A percentile compares a stretch with the other conserved stretches of the same genome.
Conservation (phyloP, 208 protist species). For the Leishmania tarentolae region DNA sequence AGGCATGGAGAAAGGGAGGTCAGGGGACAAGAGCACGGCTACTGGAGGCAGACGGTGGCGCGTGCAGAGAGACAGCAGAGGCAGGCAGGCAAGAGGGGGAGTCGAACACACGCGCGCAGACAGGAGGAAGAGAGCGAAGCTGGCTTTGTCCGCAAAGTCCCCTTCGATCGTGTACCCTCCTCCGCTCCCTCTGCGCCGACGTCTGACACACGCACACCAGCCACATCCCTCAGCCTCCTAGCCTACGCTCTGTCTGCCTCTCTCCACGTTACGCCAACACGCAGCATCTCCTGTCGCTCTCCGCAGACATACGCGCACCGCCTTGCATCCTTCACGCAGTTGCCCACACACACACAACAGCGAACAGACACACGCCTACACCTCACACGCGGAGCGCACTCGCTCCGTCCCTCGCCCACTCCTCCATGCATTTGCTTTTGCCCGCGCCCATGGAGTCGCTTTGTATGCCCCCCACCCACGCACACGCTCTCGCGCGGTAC, state of each 20-base stretch:
- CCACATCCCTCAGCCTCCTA: background rate
- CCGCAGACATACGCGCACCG: background rate
- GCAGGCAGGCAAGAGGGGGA: too few species aligned
- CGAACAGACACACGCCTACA: background rate
- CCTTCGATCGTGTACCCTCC: constrained; percentile 2
- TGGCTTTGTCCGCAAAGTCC: constrained; percentile 30
- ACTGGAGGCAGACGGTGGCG: too few species aligned
- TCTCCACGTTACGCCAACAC: background rate
- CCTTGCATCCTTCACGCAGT: background rate
- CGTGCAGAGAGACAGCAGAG: too few species aligned
- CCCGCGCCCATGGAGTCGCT: too few species aligned
- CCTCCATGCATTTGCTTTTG: background rate
- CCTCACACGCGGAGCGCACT: background rate
- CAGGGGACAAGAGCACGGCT: background rate
- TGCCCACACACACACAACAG: background rate
- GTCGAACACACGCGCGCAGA: background rate
- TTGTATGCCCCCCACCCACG: too few species aligned
- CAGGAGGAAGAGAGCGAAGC: constrained; percentile 7
- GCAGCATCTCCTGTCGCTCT: background rate
- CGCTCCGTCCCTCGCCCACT: background rate
- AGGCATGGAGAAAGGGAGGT: background rate
- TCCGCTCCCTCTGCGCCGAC: background rate
- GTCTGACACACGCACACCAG: background rate
- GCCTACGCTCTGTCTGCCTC: background rate
- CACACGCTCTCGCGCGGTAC: too few species aligned